Evolutionary conservation across 352 stramenopile genomes (phyloP).

Genomic region (Globisporangium orthogonon): DNA sequence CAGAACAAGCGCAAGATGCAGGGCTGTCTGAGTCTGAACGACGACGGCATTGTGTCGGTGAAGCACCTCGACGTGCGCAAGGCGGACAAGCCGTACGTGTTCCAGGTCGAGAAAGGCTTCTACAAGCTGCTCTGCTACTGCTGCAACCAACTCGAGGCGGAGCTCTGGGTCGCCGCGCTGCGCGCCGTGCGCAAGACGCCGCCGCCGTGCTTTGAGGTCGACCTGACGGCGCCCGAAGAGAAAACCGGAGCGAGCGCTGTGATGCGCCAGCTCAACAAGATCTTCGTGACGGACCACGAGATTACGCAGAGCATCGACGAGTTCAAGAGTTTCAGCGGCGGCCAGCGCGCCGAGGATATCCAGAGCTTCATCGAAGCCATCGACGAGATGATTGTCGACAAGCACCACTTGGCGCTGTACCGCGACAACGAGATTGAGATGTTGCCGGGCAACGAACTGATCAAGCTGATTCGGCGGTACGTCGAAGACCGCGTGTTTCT

Average conservation of each 20-base stretch:
- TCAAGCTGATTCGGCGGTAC: slow-evolving; percentile 66
- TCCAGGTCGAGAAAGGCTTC: slow-evolving; percentile 83
- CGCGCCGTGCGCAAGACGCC: slow-evolving; percentile 33
- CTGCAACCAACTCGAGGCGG: slow-evolving; percentile 68
- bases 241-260: slow-evolving; percentile 42
- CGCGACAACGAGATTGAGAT: slow-evolving; percentile 52
- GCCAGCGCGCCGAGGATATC: slow-evolving; percentile 44
- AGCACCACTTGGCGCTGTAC: slow-evolving; percentile 56
- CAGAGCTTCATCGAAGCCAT: slow-evolving; percentile 57
- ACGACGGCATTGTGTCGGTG: slow-evolving; percentile 79
- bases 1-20: slow-evolving; percentile 73
- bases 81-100: slow-evolving; percentile 63
- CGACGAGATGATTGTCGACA: slow-evolving; percentile 67
- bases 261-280: slow-evolving; percentile 69
- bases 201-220: slow-evolving; percentile 53
- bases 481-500: slow-evolving; percentile 82
- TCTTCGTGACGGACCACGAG: slow-evolving; percentile 62
- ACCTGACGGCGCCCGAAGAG: slow-evolving; percentile 56
- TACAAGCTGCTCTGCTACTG: slow-evolving; percentile 80
- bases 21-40: slow-evolving; percentile 75
- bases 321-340: slow-evolving; percentile 42
- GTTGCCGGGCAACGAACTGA: slow-evolving; percentile 63
- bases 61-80: slow-evolving; percentile 72
- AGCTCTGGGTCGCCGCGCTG: slow-evolving; percentile 74
- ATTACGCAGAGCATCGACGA: slow-evolving; percentile 42